Conservation (phyloP, 1,139 yeast species). For the Saccharomyces pastorianus region DNA sequence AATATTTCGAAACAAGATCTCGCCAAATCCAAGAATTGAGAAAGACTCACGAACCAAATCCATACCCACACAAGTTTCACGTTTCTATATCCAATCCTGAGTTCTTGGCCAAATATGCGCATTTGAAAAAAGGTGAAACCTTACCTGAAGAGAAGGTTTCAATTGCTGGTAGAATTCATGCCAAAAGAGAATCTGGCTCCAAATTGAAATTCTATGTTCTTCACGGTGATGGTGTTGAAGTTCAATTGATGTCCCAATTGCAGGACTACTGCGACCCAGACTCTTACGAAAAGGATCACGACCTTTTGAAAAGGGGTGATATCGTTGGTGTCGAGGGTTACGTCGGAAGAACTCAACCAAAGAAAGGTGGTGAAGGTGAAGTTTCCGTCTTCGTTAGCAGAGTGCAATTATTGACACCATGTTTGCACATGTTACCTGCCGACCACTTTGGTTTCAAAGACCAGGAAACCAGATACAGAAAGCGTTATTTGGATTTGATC, state of each 20-base stretch:
- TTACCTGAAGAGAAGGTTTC: constrained; percentile 62
- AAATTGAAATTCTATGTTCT: constrained; percentile 89
- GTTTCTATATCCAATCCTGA: constrained; percentile 62
- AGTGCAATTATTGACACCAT: constrained; percentile 81
- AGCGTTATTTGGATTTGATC: constrained; percentile 86
- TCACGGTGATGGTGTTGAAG: constrained; percentile 82
- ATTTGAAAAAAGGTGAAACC: constrained; percentile 77
- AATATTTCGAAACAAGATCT: constrained; percentile 87
- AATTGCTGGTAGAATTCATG: constrained; percentile 89
- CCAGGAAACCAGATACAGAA: constrained; percentile 94
- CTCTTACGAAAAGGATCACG: constrained; percentile 77
- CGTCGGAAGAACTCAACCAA: constrained; percentile 95
- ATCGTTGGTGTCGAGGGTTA: constrained; percentile 92
- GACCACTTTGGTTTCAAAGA: constrained; percentile 97
- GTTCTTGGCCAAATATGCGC: constrained; percentile 59
- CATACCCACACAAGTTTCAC: constrained; percentile 93
- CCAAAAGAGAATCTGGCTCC: constrained; percentile 94
- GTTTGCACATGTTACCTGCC: constrained; percentile 96
- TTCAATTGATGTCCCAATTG: constrained; percentile 95
- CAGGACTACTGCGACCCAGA: constrained; percentile 52
- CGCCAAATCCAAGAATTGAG: constrained; percentile 81
- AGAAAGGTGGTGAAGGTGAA: constrained; percentile 99
- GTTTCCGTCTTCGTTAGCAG: constrained; percentile 80
- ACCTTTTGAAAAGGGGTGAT: constrained; percentile 90
- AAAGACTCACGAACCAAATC: constrained; percentile 63